Evolutionary conservation across 352 stramenopile species (phyloP).

Genomic region (Phytophthora hybrid): DNA sequence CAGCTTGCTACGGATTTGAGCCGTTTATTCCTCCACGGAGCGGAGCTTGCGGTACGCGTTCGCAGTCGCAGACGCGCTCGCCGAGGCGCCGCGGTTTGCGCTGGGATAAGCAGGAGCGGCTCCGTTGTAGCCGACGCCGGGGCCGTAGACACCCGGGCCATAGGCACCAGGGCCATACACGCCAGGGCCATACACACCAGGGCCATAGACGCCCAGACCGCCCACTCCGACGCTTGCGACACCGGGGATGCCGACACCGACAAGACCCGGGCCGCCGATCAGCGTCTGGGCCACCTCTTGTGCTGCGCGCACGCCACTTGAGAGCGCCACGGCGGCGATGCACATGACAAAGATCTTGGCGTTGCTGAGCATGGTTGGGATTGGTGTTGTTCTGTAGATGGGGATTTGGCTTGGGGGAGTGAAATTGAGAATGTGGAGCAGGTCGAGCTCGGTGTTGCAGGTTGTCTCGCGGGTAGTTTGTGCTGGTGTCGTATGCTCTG

Average conservation of each 20-base stretch:
- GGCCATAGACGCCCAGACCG: neutral
- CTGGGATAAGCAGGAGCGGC: neutral
- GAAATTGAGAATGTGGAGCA: no score
- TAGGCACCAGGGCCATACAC: neutral
- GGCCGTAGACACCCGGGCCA: no score
- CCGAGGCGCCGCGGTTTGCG: neutral
- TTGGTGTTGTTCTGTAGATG: neutral
- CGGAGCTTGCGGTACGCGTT: neutral
- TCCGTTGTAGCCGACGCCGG: neutral
- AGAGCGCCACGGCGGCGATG: conserved; percentile 6
- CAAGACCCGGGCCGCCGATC: neutral
- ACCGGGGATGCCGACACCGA: conserved; percentile 6
- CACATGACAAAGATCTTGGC: conserved; percentile 4
- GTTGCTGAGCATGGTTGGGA: no score
- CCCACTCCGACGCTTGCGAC: neutral
- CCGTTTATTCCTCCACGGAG: no score
- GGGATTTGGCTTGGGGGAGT: neutral
- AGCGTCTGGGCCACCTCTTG: conserved; percentile 1
- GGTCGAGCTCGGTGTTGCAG: no score
- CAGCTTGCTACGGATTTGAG: no score
- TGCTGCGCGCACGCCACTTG: neutral
- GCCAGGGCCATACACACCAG: neutral
- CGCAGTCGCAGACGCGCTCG: neutral
- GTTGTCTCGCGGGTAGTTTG: no score
- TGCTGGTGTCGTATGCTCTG: no score